Conservation (phyloP, 352 stramenopile genomes). For the Phytophthora tubulina region DNA sequence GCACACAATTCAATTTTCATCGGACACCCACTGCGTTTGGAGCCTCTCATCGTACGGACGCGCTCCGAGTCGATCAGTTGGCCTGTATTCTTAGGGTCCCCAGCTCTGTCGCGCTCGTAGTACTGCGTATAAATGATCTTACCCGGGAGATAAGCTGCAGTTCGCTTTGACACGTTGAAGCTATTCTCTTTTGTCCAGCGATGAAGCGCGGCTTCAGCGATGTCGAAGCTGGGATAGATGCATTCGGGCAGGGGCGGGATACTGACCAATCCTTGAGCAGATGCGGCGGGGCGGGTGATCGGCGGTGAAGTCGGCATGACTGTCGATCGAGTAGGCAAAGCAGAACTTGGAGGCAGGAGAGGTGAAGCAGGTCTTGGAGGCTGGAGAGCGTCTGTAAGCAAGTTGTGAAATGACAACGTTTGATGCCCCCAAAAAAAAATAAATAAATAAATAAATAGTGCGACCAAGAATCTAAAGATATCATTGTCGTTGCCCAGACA, state of each 20-base stretch:
- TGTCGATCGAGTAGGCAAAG: too few species aligned
- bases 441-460: too few species aligned
- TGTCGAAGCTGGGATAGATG: background rate
- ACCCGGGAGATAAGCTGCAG: background rate
- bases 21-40: background rate
- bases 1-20: slow-evolving; percentile 3
- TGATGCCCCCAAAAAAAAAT: background rate
- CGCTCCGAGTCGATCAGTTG: background rate
- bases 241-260: background rate
- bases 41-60: background rate
- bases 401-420: background rate
- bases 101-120: slow-evolving; percentile 2
- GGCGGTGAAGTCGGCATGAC: background rate
- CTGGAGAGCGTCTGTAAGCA: background rate
- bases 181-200: background rate
- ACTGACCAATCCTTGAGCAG: background rate
- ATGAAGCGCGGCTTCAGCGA: slow-evolving; percentile 1
- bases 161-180: slow-evolving; percentile 12
- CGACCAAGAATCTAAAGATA: too few species aligned
- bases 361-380: too few species aligned
- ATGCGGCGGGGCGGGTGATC: background rate
- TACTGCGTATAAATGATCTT: background rate
- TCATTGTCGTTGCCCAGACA: too few species aligned
- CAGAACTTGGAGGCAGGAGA: too few species aligned
- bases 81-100: slow-evolving; percentile 3